Conservation (phyloP, 176 grass and related monocot genomes). For the Musa itinerans region DNA sequence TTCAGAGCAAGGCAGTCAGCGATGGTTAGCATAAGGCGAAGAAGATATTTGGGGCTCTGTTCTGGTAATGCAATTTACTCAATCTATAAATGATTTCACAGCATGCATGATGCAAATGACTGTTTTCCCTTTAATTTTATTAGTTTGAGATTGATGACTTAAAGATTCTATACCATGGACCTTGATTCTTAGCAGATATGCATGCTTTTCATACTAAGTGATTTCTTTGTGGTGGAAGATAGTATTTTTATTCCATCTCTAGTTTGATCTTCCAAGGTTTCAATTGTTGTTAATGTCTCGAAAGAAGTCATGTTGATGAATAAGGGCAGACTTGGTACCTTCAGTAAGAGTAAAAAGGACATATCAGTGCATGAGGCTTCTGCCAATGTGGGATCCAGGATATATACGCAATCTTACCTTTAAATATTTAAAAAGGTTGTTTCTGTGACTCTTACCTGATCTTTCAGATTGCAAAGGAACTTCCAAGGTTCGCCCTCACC, state of each 20-base stretch:
- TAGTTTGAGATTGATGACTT: not conserved
- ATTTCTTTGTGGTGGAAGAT: not conserved
- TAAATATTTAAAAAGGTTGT: too few species aligned
- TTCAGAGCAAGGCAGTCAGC: not conserved
- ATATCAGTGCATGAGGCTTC: too few species aligned
- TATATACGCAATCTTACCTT: too few species aligned
- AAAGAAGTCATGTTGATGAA: not conserved
- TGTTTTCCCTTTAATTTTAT: not conserved
- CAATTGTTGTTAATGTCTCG: not conserved
- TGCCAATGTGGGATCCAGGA: too few species aligned
- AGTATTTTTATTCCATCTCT: not conserved
- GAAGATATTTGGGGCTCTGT: conserved; percentile 9
- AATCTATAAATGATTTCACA: not conserved
- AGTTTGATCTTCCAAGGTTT: not conserved
- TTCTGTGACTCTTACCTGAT: too few species aligned
- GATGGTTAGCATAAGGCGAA: conserved; percentile 14
- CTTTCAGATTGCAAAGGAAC: too few species aligned
- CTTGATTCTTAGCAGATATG: not conserved
- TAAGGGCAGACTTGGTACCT: not conserved
- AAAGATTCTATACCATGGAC: too few species aligned
- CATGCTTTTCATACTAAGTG: not conserved
- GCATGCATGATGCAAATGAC: not conserved
- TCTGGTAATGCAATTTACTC: not conserved
- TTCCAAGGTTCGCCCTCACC: too few species aligned
- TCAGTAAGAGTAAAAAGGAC: not conserved